These are phyloP conservation scores for Pholiota conissans DNA, from an alignment of 768 basidiomycete genomes.

Conservation along the genomic window DNA sequence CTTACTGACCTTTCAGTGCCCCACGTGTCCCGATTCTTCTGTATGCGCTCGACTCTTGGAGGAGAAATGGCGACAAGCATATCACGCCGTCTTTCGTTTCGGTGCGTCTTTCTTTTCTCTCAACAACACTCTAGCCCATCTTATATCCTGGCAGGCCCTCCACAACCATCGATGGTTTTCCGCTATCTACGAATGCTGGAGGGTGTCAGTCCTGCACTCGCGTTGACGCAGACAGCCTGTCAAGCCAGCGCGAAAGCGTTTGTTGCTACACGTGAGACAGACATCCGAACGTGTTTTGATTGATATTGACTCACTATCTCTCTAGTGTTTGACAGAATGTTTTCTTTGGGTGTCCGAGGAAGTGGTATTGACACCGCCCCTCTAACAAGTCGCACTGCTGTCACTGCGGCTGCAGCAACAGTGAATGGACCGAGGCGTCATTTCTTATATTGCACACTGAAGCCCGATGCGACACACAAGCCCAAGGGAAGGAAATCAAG, in stretches of 20 bases:
- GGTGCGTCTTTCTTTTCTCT: constrained; percentile 39
- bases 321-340: constrained; percentile 87
- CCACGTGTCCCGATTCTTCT: constrained; percentile 78
- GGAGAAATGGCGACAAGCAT: constrained; percentile 92
- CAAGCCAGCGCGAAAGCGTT: constrained; percentile 90
- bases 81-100: constrained; percentile 83
- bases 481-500: constrained; percentile 30
- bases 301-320: not conserved
- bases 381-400: constrained; percentile 61
- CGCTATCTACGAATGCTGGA: constrained; percentile 90
- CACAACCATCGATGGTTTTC: constrained; percentile 90
- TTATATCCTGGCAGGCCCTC: constrained; percentile 53
- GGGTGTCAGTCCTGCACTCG: constrained; percentile 85
- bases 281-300: constrained; percentile 6
- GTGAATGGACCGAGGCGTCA: constrained; percentile 76
- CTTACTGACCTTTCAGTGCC: constrained; percentile 48
- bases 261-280: constrained; percentile 71
- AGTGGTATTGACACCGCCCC: constrained; percentile 68
- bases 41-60: constrained; percentile 83
- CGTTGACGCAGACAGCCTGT: constrained; percentile 83
- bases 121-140: not conserved
- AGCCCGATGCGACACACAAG: constrained; percentile 55
- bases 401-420: constrained; percentile 61
- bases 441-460: constrained; percentile 80
- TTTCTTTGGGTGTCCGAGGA: constrained; percentile 80